These are phyloP conservation scores for Cordyceps farinosa DNA, from an alignment of 2,329 filamentous ascomycete genomes.

Conservation along the genomic window DNA sequence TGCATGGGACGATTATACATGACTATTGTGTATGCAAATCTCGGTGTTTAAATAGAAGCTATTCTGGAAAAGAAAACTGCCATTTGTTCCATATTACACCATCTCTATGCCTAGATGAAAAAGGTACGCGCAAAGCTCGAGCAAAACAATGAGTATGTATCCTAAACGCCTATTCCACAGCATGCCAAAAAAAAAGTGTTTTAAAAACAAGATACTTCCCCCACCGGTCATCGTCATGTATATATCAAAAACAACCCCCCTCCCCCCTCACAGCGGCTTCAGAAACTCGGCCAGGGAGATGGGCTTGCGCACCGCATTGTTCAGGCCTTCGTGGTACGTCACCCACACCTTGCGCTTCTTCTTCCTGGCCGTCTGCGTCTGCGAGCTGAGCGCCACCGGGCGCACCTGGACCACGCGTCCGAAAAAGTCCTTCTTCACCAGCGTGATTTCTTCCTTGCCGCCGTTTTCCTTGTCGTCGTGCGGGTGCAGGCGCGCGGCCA, in stretches of 20 bases:
- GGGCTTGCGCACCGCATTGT: constrained; percentile 87
- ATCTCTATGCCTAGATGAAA: neutral
- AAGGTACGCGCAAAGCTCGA: neutral
- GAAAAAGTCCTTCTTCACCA: constrained; percentile 79
- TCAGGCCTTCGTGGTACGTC: constrained; percentile 84
- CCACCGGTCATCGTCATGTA: neutral
- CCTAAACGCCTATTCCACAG: neutral
- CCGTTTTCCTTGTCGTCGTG: constrained; percentile 33
- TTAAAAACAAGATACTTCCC: neutral
- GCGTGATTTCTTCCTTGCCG: constrained; percentile 24
- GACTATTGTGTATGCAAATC: neutral
- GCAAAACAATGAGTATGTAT: neutral
- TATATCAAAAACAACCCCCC: neutral
- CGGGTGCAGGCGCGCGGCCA: constrained; percentile 27
- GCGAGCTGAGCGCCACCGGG: constrained; percentile 39
- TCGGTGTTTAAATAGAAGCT: neutral
- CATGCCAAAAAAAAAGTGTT: neutral
- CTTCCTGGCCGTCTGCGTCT: constrained; percentile 39
- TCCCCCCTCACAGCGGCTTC: constrained; percentile 51
- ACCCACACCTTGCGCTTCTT: constrained; percentile 71
- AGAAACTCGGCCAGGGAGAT: constrained; percentile 78
- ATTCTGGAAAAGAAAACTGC: neutral
- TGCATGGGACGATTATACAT: neutral
- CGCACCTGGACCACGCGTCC: constrained; percentile 61
- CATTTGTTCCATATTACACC: neutral